A percentile compares a stretch with the other conserved stretches of the same genome.
Evolutionary conservation across 306 rosid species (phyloP).

Genomic region (Mucuna pruriens): DNA sequence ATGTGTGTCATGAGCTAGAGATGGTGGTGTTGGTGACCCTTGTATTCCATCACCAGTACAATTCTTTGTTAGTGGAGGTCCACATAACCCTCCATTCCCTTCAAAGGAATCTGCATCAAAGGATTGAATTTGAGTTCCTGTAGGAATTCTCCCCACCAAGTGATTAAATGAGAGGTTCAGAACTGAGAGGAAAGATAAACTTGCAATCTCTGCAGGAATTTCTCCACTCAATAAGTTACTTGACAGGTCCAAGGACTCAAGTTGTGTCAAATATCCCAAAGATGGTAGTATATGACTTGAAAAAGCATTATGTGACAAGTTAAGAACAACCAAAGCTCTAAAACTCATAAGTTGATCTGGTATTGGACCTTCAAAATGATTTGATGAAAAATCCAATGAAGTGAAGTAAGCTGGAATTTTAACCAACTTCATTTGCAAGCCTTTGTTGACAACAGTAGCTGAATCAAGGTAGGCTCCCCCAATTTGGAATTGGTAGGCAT

Average conservation of each 20-base stretch:
- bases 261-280: conserved; percentile 4
- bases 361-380: conserved; percentile 34
- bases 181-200: conserved; percentile 24
- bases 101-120: not conserved
- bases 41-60: not conserved
- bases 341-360: conserved; percentile 26
- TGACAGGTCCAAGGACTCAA: conserved; percentile 50
- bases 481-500: not conserved
- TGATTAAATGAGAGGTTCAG: conserved; percentile 47
- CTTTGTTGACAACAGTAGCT: not conserved
- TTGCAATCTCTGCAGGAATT: conserved; percentile 38
- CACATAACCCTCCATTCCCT: not conserved
- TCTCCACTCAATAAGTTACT: conserved; percentile 28
- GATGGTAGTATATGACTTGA: conserved; percentile 39
- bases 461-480: conserved; percentile 29
- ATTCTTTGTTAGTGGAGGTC: conserved; percentile 9
- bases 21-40: not conserved
- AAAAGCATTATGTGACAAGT: not conserved
- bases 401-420: conserved; percentile 18
- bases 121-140: not conserved
- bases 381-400: conserved; percentile 31
- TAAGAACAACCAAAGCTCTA: conserved; percentile 17
- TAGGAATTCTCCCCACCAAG: conserved; percentile 5
- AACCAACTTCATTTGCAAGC: not conserved
- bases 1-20: not conserved